Evolutionary conservation across 2,329 filamentous ascomycete genomes (phyloP).

Genomic region (Chrysosporium keratinophilum): DNA sequence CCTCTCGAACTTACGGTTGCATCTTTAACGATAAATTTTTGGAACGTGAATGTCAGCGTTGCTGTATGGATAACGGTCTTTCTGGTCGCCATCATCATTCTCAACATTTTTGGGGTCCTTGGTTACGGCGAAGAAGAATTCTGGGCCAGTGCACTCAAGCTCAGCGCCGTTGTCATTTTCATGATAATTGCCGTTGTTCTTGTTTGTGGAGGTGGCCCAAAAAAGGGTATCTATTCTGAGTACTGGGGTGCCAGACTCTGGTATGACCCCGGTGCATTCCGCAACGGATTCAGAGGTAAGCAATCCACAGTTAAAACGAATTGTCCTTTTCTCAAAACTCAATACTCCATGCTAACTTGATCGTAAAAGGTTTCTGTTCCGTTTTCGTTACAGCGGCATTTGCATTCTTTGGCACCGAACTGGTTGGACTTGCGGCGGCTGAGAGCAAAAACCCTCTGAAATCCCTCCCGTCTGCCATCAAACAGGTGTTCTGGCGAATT

Average conservation of each 20-base stretch:
- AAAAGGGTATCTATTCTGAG: slow-evolving; percentile 22
- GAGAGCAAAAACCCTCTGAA: slow-evolving; percentile 44
- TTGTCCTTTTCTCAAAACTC: too few relatives aligned
- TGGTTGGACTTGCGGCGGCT: slow-evolving; percentile 46
- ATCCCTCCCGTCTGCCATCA: slow-evolving; percentile 45
- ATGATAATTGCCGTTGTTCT: slow-evolving; percentile 72
- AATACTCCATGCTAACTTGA: not conserved
- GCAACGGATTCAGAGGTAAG: slow-evolving; percentile 45
- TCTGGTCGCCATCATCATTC: slow-evolving; percentile 56
- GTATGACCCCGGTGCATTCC: slow-evolving; percentile 56
- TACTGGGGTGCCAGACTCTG: slow-evolving; percentile 56
- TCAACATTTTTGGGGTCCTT: slow-evolving; percentile 76
- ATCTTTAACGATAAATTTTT: slow-evolving; percentile 67
- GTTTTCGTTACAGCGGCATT: slow-evolving; percentile 36
- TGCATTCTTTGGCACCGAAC: slow-evolving; percentile 36
- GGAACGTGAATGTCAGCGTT: slow-evolving; percentile 38
- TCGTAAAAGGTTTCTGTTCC: slow-evolving; percentile 48
- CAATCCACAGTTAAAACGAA: too few relatives aligned
- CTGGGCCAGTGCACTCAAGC: slow-evolving; percentile 68
- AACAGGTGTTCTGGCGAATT: slow-evolving; percentile 46
- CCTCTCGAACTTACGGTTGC: slow-evolving; percentile 76
- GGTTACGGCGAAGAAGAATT: slow-evolving; percentile 79
- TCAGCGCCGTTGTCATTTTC: slow-evolving; percentile 70
- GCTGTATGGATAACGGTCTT: slow-evolving; percentile 57
- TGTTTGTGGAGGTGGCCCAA: slow-evolving; percentile 35